Conservation (phyloP, 768 basidiomycete genomes). For the Phanerochaete carnosa region DNA sequence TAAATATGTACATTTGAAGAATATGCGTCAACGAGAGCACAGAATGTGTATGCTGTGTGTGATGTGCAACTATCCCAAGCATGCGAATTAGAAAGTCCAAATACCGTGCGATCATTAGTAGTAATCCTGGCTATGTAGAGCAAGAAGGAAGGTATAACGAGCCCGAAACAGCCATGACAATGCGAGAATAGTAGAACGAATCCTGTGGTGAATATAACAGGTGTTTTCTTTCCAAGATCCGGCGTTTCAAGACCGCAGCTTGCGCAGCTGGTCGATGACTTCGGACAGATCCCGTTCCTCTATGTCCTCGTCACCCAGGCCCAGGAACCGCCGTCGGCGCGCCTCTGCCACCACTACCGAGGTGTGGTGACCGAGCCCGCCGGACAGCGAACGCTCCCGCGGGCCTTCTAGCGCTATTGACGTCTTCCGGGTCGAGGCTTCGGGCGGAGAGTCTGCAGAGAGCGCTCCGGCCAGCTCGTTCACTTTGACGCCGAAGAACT, state of each 20-base stretch:
- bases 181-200: neutral
- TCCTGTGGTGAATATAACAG: neutral
- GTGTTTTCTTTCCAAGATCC: neutral
- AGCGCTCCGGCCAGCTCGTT: constrained; percentile 37
- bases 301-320: constrained; percentile 2
- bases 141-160: neutral
- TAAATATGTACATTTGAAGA: neutral
- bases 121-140: neutral
- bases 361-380: neutral
- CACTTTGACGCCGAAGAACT: constrained; percentile 55
- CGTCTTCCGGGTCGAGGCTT: neutral
- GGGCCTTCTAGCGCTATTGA: neutral
- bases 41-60: neutral
- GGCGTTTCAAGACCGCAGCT: constrained; percentile 5
- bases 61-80: neutral
- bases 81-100: neutral
- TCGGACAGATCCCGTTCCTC: constrained; percentile 13
- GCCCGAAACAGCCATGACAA: neutral
- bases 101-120: neutral
- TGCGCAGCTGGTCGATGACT: constrained; percentile 12
- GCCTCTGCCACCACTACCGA: constrained; percentile 6
- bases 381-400: neutral
- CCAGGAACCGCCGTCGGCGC: constrained; percentile 4
- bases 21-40: neutral
- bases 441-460: constrained; percentile 5